Base-by-base conservation (phyloP, 257 asterid genomes). In the Solanum chilense region DNA sequence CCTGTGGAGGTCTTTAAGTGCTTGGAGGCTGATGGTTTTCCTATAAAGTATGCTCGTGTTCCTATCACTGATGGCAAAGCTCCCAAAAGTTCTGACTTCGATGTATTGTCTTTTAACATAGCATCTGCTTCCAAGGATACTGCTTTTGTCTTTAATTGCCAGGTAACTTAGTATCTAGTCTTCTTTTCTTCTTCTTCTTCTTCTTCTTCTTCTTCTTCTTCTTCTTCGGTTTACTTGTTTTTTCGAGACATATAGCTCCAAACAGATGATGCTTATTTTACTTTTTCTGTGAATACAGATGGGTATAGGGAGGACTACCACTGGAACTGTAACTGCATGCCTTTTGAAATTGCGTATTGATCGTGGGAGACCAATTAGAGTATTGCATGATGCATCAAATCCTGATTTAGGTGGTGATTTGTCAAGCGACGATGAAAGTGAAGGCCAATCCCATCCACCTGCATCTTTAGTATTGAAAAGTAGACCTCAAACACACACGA, bases 41-140 rank as follows among this genome's bases (percentile, higher is more conserved):
- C 97, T 86, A 93, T 96, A 87, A 94, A 93, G 87, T 96, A 96
- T 91, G 98, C 99, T 6, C 99, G 99, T 88, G 98, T 96, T 83
- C 99, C 99, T 7, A 96, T 95, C 87, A 96, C 99, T 85, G 99
- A 97, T 91, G 99, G 99, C 88, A 97, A 97, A 93, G 99, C 99
- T 89, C 99, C 98, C n/a, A 97, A 94, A 91, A 94, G 98, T 91
- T 97, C 99, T 13, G 98, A 95, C 89, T 94, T 97, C 83, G 98
- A 97, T 91, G 93, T 92, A 47, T 90, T 97, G 87, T 93, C 98
- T 49, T 88, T 74, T 92, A 97, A 95, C 90, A 94, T 97, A 86
- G 92, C 97, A 86, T 94, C 98, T 87, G 98, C 98, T 92, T 93
- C 99, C 88, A 93, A 90, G 92, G 94, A 94, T 82, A 94, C 98